phyloP scores from a whole-genome alignment of 495 filamentous ascomycete species.

The Xylaria bambusicola region DNA sequence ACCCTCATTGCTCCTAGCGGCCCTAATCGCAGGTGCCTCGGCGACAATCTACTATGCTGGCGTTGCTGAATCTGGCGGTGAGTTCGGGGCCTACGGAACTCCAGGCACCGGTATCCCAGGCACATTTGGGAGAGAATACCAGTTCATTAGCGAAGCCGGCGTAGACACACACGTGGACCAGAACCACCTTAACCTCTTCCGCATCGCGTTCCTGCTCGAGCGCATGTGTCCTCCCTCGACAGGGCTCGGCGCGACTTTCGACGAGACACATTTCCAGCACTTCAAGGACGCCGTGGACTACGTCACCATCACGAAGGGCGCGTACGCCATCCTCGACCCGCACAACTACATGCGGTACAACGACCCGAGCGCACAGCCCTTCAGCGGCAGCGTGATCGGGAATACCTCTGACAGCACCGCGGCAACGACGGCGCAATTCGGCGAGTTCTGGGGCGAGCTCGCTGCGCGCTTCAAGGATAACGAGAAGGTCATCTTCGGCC shows the following conservation, averaged over 20 bases:
- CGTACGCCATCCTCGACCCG: conserved; percentile 54
- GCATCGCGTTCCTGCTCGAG: conserved; percentile 56
- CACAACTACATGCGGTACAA: conserved; percentile 61
- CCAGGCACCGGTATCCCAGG: conserved; percentile 52
- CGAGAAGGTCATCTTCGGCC: conserved; percentile 53
- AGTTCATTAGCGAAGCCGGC: conserved; percentile 49
- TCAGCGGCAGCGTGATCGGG: conserved; percentile 52
- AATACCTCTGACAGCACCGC: conserved; percentile 45
- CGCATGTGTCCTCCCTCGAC: conserved; percentile 52
- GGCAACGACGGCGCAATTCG: conserved; percentile 52
- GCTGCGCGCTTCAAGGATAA: conserved; percentile 49
- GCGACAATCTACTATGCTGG: conserved; percentile 57
- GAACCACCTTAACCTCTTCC: conserved; percentile 53
- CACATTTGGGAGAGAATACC: conserved; percentile 51
- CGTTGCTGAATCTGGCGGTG: conserved; percentile 54
- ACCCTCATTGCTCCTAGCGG: conserved; percentile 30
- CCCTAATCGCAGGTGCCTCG: conserved; percentile 34
- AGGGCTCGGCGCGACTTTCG: conserved; percentile 53
- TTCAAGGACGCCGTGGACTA: conserved; percentile 55
- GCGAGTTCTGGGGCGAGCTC: conserved; percentile 55
- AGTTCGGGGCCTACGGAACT: conserved; percentile 53
- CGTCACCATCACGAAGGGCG: conserved; percentile 52
- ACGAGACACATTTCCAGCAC: conserved; percentile 52
- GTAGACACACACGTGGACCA: conserved; percentile 51
- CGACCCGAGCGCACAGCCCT: conserved; percentile 53